Percentiles rank a stretch among this genome's conserved stretches.
Evolutionary conservation across 495 filamentous ascomycete species (phyloP).

Genomic region (Xylaria scruposa): DNA sequence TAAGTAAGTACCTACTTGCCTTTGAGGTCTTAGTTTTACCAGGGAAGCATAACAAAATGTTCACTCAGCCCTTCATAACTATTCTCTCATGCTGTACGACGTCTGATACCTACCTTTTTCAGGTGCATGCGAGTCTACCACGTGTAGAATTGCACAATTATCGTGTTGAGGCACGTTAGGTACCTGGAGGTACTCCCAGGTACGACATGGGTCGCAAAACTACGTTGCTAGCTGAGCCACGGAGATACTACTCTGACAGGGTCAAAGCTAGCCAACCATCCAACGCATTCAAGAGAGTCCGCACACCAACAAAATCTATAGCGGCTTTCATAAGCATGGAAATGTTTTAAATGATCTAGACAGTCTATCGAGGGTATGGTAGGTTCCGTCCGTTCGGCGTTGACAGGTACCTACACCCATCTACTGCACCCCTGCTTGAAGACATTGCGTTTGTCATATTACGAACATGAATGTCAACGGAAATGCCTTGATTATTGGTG

Average conservation of each 20-base stretch:
- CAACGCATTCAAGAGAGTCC: neutral
- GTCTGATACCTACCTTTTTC: neutral
- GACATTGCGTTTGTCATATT: neutral
- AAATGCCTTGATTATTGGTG: neutral
- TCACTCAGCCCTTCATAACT: too few relatives aligned
- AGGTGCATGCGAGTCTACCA: neutral
- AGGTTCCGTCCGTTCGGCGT: neutral
- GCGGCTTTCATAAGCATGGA: neutral
- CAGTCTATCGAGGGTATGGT: neutral
- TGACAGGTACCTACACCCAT: neutral
- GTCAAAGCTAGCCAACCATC: neutral
- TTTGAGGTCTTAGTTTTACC: neutral
- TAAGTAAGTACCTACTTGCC: too few relatives aligned
- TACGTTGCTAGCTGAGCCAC: neutral
- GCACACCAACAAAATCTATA: neutral
- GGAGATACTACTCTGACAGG: neutral
- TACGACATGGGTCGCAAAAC: neutral
- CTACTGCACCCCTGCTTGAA: neutral
- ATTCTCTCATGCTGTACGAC: too few relatives aligned
- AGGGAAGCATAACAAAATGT: neutral
- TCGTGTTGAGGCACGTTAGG: neutral
- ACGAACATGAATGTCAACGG: neutral
- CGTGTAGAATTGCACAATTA: neutral
- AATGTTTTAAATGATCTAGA: neutral
- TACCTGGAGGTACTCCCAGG: neutral